Conservation (phyloP, 805 yeast genomes). For the Nakazawaea siamensis region DNA sequence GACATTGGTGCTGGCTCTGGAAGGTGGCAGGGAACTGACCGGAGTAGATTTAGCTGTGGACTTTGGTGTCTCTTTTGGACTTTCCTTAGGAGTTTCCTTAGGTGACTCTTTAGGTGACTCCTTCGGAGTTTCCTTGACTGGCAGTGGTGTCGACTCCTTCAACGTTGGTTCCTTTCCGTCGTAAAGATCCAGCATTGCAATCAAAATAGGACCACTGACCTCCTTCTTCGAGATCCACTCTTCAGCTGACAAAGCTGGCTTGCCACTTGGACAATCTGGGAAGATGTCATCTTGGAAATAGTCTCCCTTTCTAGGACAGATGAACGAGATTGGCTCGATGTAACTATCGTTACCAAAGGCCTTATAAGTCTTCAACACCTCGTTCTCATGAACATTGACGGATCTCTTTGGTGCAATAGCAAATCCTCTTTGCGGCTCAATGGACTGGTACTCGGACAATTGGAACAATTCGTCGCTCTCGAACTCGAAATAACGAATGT, state of each 20-base stretch:
- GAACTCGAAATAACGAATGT: conserved; percentile 88
- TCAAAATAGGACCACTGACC: conserved; percentile 74
- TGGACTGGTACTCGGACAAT: conserved; percentile 82
- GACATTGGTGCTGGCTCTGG: conserved; percentile 22
- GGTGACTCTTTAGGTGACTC: conserved; percentile 16
- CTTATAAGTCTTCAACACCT: conserved; percentile 74
- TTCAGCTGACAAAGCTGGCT: conserved; percentile 69
- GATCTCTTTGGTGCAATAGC: conserved; percentile 81
- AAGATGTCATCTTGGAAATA: conserved; percentile 88
- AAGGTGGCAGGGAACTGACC: conserved; percentile 7
- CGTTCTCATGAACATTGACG: conserved; percentile 76
- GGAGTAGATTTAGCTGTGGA: conserved; percentile 2
- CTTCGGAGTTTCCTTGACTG: conserved; percentile 5
- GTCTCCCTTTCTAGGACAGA: conserved; percentile 91
- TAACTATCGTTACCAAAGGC: conserved; percentile 68
- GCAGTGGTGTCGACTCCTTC: conserved; percentile 28
- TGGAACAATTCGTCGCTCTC: conserved; percentile 77
- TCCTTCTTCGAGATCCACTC: conserved; percentile 78
- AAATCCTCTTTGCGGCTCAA: conserved; percentile 93
- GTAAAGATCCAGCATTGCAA: conserved; percentile 67
- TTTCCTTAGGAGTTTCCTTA: conserved; percentile 8
- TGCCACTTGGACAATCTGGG: conserved; percentile 80
- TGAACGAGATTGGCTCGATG: conserved; percentile 87
- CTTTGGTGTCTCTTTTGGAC: conserved; percentile 2
- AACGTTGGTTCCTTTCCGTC: conserved; percentile 63